A percentile compares a stretch with the other conserved stretches of the same genome.
These are phyloP conservation scores for Cystobasidium onofrii DNA, from an alignment of 768 basidiomycete species.

Conservation along the genomic window DNA sequence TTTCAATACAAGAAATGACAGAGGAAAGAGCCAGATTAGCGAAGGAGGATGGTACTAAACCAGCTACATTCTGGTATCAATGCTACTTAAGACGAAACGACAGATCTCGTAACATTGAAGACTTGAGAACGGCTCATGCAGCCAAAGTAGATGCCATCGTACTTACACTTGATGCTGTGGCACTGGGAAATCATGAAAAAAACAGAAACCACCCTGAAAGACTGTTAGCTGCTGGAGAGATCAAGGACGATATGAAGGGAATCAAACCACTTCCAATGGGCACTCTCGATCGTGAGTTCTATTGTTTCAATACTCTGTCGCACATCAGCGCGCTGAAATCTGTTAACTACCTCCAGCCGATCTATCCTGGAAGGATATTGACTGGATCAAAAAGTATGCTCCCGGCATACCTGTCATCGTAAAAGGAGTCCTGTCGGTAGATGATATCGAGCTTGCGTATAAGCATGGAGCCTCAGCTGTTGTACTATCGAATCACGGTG, in stretches of 20 bases:
- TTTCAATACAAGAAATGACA: slow-evolving; percentile 44
- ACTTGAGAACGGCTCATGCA: not conserved
- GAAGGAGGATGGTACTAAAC: not conserved
- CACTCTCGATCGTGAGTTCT: not conserved
- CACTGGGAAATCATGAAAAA: slow-evolving; percentile 25
- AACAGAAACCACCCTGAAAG: slow-evolving; percentile 11
- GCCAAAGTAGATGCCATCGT: slow-evolving; percentile 41
- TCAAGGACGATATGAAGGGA: not conserved
- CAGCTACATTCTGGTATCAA: slow-evolving; percentile 29
- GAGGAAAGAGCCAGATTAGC: not conserved
- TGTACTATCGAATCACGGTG: slow-evolving; percentile 47
- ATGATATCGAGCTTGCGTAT: slow-evolving; percentile 46
- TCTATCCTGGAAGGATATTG: slow-evolving; percentile 45
- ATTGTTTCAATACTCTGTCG: not conserved
- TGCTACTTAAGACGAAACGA: slow-evolving; percentile 35
- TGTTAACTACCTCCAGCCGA: slow-evolving; percentile 18
- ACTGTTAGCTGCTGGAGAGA: not conserved
- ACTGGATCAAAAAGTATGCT: slow-evolving; percentile 44
- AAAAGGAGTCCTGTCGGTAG: slow-evolving; percentile 45
- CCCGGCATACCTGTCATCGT: slow-evolving; percentile 43
- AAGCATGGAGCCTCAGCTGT: slow-evolving; percentile 48
- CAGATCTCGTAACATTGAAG: slow-evolving; percentile 39
- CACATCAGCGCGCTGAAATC: not conserved
- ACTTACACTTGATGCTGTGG: slow-evolving; percentile 45
- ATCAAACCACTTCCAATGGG: not conserved